Evolutionary conservation across 202 grass and related monocot species (phyloP), one percentile per base, ranked within the genome.

Genomic region (Elaeis oleifera): DNA sequence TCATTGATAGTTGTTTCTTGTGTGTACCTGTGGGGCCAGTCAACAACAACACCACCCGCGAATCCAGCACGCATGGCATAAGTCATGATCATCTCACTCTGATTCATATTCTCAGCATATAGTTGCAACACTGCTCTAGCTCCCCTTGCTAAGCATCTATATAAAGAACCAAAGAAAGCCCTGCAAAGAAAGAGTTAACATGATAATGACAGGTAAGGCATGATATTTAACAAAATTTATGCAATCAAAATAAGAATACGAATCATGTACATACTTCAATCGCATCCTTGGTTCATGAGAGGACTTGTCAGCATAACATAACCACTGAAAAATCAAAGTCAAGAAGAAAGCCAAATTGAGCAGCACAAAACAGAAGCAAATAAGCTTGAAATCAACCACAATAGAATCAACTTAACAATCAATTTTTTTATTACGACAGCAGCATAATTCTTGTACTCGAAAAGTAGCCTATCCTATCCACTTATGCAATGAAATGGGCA

Each of bases 61-160:
- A 97, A 97, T 65, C 92, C 92, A 74, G 92, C 92, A 69, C 85
- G 80, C 88, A 97, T 97, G 56, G 92, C 92, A 78, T 71, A 89
- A 58, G 82, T 86, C 69, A 89, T 84, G 16, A 91, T 90, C 92
- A 97, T 97, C 84, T 97, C 92, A 65, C 82, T 97, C 69, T 97
- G 92, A 49, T 91, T 72, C 79, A 91, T 86, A 36, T 91, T 97
- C 61, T 97, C 84, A 83, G 92, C 92, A 60, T 97, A 97, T 62
- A 97, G 73, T 32, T 97, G 92, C 56, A 97, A 79, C 54, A 97
- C 88, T 21, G 87, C 92, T 76, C 88, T 84, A 70, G 92, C 92
- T 20, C 92, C 92, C 73, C 92, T 97, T 24, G 88, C 82, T 69
- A 97, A 36, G 82, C 88, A 97, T 91, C 73, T 88, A 89, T 97